Conservation (phyloP, 1,139 yeast genomes). For the Casaregolazyma suthepensis region DNA sequence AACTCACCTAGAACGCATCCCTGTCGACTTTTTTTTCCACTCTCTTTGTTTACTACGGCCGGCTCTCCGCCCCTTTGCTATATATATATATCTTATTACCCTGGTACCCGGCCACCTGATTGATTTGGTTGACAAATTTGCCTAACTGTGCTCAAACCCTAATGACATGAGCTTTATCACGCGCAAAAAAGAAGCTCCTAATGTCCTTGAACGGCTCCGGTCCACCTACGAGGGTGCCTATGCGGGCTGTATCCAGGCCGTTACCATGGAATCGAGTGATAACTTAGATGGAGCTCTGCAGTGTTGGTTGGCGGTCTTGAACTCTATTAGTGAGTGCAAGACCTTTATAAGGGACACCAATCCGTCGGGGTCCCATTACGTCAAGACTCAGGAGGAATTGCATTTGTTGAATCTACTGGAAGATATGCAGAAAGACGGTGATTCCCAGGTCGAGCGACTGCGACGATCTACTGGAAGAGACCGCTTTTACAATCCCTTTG, state of each 20-base stretch:
- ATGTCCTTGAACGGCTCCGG: slow-evolving; percentile 26
- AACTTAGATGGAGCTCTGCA: slow-evolving; percentile 28
- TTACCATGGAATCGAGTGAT: slow-evolving; percentile 31
- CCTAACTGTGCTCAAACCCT: background rate
- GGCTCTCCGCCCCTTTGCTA: background rate
- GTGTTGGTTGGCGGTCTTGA: slow-evolving; percentile 8
- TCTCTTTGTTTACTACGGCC: background rate
- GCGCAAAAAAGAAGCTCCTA: slow-evolving; percentile 13
- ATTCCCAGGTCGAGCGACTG: slow-evolving; percentile 2
- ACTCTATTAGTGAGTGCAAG: slow-evolving; percentile 10
- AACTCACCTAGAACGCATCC: background rate
- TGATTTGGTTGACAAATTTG: background rate
- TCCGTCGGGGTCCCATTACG: slow-evolving; percentile 5
- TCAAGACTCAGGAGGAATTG: slow-evolving; percentile 7
- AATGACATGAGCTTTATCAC: slow-evolving; percentile 19
- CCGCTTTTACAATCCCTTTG: background rate
- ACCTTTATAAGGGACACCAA: slow-evolving; percentile 5
- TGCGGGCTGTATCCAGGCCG: slow-evolving; percentile 33
- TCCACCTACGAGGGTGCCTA: slow-evolving; percentile 35
- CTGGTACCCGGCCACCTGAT: background rate
- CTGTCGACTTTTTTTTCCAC: background rate
- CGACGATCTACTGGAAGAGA: background rate
- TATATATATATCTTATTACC: background rate
- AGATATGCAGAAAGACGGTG: slow-evolving; percentile 4
- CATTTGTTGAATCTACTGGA: slow-evolving; percentile 5